Percentiles rank a stretch among this genome's conserved stretches.
Evolutionary conservation across 1,284 basidiomycete genomes (phyloP).

Genomic region (Boletus sp.): DNA sequence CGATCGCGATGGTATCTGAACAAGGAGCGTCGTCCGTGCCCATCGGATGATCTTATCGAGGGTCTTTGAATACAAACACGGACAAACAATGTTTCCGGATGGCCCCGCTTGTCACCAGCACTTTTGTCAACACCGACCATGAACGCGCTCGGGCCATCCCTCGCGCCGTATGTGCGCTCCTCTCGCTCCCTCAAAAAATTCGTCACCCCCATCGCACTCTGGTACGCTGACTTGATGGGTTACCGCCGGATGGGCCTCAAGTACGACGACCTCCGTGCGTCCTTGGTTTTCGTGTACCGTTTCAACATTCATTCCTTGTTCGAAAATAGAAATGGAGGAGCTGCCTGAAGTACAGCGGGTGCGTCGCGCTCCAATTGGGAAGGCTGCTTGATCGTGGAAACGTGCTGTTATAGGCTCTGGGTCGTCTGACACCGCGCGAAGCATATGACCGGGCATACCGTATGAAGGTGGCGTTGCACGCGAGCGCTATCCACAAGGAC

Average conservation of each 20-base stretch:
- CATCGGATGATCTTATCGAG: slow-evolving; percentile 30
- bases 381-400: neutral
- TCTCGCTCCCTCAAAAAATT: slow-evolving; percentile 63
- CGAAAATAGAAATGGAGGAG: slow-evolving; percentile 76
- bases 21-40: slow-evolving; percentile 17
- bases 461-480: slow-evolving; percentile 70
- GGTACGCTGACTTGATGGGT: slow-evolving; percentile 81
- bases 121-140: slow-evolving; percentile 34
- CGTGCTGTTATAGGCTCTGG: slow-evolving; percentile 60
- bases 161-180: slow-evolving; percentile 74
- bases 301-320: slow-evolving; percentile 2
- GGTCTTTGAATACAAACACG: slow-evolving; percentile 31
- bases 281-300: slow-evolving; percentile 3
- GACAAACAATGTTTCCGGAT: slow-evolving; percentile 31
- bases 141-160: slow-evolving; percentile 72
- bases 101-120: too few relatives aligned
- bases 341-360: slow-evolving; percentile 83
- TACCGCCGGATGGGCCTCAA: slow-evolving; percentile 89
- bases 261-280: slow-evolving; percentile 91
- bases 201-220: slow-evolving; percentile 78
- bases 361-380: slow-evolving; percentile 13
- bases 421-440: slow-evolving; percentile 77
- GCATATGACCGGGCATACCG: slow-evolving; percentile 91
- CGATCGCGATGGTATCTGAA: slow-evolving; percentile 40
- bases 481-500: slow-evolving; percentile 78